phyloP scores from a whole-genome alignment of 2,329 filamentous ascomycete genomes.

The Alternaria tenuissima region DNA sequence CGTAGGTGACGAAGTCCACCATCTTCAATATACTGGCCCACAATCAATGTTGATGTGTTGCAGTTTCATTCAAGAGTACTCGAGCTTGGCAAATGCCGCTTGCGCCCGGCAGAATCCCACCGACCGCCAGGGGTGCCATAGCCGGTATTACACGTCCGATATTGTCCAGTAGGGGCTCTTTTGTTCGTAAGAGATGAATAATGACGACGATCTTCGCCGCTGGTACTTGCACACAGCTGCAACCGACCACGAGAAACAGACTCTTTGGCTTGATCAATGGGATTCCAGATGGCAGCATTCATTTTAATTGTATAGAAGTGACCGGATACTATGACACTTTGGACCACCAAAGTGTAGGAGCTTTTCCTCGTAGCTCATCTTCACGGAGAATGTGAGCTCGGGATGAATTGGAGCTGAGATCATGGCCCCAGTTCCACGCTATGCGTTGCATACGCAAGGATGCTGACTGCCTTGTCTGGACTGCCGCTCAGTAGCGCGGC shows the following conservation, averaged over 20 bases:
- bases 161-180: background rate
- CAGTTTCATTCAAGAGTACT: background rate
- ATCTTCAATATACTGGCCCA: background rate
- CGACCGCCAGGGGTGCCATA: constrained; percentile 12
- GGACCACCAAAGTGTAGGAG: background rate
- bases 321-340: background rate
- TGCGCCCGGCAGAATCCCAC: constrained; percentile 14
- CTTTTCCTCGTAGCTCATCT: background rate
- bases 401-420: background rate
- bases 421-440: background rate
- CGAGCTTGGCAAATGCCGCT: background rate
- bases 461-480: background rate
- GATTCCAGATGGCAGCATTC: background rate
- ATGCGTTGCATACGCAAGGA: background rate
- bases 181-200: background rate
- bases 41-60: constrained; percentile 11
- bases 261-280: background rate
- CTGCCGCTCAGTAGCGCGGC: constrained; percentile 1
- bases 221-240: background rate
- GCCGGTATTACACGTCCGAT: constrained; percentile 6
- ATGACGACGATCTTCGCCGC: background rate
- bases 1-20: background rate
- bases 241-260: background rate
- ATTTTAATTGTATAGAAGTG: background rate
- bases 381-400: background rate